phyloP scores from a whole-genome alignment of 2,329 filamentous ascomycete genomes.

The Fusarium irregulare region DNA sequence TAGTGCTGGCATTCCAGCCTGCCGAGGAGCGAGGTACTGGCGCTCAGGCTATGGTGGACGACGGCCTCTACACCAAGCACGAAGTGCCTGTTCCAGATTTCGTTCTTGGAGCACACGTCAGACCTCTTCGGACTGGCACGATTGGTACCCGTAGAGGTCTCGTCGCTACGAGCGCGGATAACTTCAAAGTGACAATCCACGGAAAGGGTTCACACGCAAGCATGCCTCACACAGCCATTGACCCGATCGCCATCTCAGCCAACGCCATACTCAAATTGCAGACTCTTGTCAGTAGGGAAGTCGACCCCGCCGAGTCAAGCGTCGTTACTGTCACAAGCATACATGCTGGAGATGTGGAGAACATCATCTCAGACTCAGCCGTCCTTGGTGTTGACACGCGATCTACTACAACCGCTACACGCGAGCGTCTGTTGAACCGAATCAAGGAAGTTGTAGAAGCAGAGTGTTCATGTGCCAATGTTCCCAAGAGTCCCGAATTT shows the following conservation, averaged over 20 bases:
- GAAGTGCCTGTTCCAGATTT: conserved; percentile 49
- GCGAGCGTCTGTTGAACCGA: conserved; percentile 50
- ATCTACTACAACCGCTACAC: conserved; percentile 47
- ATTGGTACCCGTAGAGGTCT: conserved; percentile 44
- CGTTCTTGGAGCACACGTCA: conserved; percentile 53
- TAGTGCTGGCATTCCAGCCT: conserved; percentile 75
- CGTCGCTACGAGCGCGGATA: conserved; percentile 45
- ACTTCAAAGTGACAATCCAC: conserved; percentile 45
- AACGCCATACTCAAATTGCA: conserved; percentile 40
- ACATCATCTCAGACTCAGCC: conserved; percentile 58
- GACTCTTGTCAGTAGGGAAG: conserved; percentile 48
- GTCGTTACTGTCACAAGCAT: conserved; percentile 59
- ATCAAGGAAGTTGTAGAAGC: conserved; percentile 61
- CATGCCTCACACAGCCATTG: conserved; percentile 19
- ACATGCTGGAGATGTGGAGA: conserved; percentile 56
- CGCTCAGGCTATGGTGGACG: conserved; percentile 58
- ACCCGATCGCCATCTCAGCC: conserved; percentile 20
- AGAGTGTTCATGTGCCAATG: conserved; percentile 63
- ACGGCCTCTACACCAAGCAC: conserved; percentile 48
- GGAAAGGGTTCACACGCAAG: conserved; percentile 50
- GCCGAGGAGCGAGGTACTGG: conserved; percentile 73
- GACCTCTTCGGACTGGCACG: conserved; percentile 48
- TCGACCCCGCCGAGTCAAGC: conserved; percentile 51
- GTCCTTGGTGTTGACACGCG: conserved; percentile 57
- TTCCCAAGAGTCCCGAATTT: conserved; percentile 56